Evolutionary conservation across 2,329 filamentous ascomycete species (phyloP).

Genomic region (Oidium heveae): DNA sequence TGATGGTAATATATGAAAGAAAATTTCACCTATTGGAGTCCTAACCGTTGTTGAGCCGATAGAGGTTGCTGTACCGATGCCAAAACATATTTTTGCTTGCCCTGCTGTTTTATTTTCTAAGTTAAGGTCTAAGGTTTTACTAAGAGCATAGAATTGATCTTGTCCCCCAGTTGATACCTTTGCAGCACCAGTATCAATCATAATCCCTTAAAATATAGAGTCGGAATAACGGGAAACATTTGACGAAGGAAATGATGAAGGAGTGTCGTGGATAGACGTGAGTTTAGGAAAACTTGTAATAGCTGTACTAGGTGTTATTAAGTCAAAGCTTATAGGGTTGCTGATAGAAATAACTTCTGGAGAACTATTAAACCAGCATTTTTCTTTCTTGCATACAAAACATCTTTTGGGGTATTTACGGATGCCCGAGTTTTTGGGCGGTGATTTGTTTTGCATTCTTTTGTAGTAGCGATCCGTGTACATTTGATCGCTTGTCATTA

Average conservation of each 20-base stretch:
- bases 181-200: not conserved
- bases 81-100: not conserved
- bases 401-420: not conserved
- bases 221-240: constrained; percentile 1
- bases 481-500: not conserved
- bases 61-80: not conserved
- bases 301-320: not conserved
- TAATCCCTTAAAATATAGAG: not conserved
- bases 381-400: not conserved
- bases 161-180: not conserved
- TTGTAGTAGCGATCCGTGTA: not conserved
- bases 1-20: not conserved
- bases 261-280: not conserved
- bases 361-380: not conserved
- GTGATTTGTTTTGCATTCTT: not conserved
- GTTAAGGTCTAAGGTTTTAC: not conserved
- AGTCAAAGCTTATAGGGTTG: not conserved
- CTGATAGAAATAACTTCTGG: not conserved
- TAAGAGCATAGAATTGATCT: not conserved
- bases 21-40: not conserved
- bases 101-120: not conserved
- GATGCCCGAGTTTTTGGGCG: not conserved
- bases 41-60: not conserved
- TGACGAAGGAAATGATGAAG: constrained; percentile 3
- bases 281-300: not conserved